Conservation (phyloP, 805 yeast species). For the Ogataea sp. region DNA sequence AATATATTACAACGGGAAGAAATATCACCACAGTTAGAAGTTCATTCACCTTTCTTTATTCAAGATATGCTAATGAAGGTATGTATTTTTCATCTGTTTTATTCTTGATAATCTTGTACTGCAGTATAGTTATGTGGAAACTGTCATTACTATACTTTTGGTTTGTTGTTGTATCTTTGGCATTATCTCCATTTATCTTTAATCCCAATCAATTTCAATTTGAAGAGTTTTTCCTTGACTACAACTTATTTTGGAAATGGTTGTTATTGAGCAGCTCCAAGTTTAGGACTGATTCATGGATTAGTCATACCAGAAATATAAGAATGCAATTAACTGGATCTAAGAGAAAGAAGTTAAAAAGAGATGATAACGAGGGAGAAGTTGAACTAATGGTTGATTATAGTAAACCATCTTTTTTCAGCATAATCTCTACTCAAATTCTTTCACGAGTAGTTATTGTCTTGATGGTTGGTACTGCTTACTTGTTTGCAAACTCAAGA, state of each 20-base stretch:
- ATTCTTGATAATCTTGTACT: constrained; percentile 43
- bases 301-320: constrained; percentile 38
- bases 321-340: constrained; percentile 53
- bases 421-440: constrained; percentile 33
- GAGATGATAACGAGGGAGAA: constrained; percentile 13
- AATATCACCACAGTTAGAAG: constrained; percentile 72
- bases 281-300: constrained; percentile 28
- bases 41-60: constrained; percentile 55
- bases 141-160: constrained; percentile 57
- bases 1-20: constrained; percentile 76
- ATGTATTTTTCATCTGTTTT: constrained; percentile 55
- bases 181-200: constrained; percentile 65
- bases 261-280: constrained; percentile 42
- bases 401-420: constrained; percentile 40
- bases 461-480: constrained; percentile 34
- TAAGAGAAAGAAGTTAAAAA: constrained; percentile 33
- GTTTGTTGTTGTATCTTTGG: constrained; percentile 58
- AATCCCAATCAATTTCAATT: constrained; percentile 74
- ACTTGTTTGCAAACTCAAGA: constrained; percentile 46
- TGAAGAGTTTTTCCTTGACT: constrained; percentile 64
- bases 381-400: constrained; percentile 29
- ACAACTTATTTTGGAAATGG: constrained; percentile 46
- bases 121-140: constrained; percentile 58
- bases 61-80: constrained; percentile 63
- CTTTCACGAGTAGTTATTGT: constrained; percentile 29